These are phyloP conservation scores for Leishmania lainsoni DNA, from an alignment of 208 protist genomes.

Conservation along the genomic window DNA sequence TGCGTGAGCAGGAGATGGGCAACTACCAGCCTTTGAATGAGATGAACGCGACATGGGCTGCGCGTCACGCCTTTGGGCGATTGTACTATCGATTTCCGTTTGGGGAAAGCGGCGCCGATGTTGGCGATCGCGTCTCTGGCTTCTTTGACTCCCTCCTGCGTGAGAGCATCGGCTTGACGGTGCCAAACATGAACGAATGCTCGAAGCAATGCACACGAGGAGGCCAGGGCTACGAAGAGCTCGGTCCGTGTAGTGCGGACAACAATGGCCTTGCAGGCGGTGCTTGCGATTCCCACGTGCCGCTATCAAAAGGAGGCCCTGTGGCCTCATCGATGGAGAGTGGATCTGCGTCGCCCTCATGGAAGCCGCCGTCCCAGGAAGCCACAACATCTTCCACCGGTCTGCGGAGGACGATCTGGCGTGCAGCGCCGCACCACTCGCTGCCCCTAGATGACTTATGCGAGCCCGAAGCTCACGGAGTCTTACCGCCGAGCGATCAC, in stretches of 20 bases:
- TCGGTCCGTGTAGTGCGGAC: constrained; percentile 23
- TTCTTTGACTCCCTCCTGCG: constrained; percentile 90
- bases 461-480: constrained; percentile 18
- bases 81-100: constrained; percentile 92
- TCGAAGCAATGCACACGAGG: constrained; percentile 18
- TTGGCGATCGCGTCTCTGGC: constrained; percentile 87
- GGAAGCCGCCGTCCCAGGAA: not conserved
- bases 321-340: not conserved
- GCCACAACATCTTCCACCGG: not conserved
- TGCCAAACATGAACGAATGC: constrained; percentile 63
- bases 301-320: not conserved
- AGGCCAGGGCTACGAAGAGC: constrained; percentile 13
- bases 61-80: constrained; percentile 76
- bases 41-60: constrained; percentile 75
- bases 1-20: constrained; percentile 95
- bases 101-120: constrained; percentile 91
- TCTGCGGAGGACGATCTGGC: not conserved
- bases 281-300: not conserved
- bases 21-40: constrained; percentile 86
- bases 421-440: not conserved
- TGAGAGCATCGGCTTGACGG: constrained; percentile 67
- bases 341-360: not conserved
- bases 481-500: constrained; percentile 33
- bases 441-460: constrained; percentile 24
- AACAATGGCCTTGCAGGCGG: not conserved